Base-by-base conservation (phyloP, 2,329 filamentous ascomycete species). In the Fonsecaea multimorphosa region DNA sequence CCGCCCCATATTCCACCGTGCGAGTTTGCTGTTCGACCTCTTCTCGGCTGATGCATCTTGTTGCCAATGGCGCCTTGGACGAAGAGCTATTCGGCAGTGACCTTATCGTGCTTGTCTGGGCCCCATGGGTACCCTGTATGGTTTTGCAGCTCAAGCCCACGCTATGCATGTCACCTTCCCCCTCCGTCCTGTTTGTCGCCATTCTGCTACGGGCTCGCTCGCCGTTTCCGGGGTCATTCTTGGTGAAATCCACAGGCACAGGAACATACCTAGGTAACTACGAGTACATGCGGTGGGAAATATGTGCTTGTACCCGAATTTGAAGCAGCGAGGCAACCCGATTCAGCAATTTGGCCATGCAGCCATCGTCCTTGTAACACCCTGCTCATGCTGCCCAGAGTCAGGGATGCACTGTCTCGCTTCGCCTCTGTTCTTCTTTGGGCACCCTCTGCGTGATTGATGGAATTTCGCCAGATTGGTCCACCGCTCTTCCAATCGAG, bases 361-460 rank as follows among this genome's bases (percentile, higher is more conserved):
- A 49, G 44, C 22, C 44, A 24, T 49, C 19, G 2, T 22, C 22
- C 44, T 49, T 19, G 22, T 19, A 24, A 24, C 19, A 6, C 19
- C 12, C 19, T 27, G 38, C 38, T 40, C n/a, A 16, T 40, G 16
- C 38, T 8, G 32, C 32, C 22, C 6, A 22, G 19, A 2, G 22
- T 38, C 40, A 38, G 58, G 58, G 58, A 46, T 36, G 4, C 14
- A 24, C 40, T 51, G 14, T 32, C n/a, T 52, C 49, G 16, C n/a
- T 22, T 46, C 58, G 34, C 40, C 44, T 60, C 58, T 36, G 49
- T 51, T 60, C 31, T 53, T 29, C 58, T 29, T 51, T 19, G 7
- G 2, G 14, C 16, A 9, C 14, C 14, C 12, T 32, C 19, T 16
- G 22, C 3, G 24, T 24, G 22, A 60, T 60, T 60, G 58, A 40